Percentiles rank a stretch among this genome's conserved stretches.
Conservation (phyloP, 129 eudicot species). For the Dittrichia graveolens region DNA sequence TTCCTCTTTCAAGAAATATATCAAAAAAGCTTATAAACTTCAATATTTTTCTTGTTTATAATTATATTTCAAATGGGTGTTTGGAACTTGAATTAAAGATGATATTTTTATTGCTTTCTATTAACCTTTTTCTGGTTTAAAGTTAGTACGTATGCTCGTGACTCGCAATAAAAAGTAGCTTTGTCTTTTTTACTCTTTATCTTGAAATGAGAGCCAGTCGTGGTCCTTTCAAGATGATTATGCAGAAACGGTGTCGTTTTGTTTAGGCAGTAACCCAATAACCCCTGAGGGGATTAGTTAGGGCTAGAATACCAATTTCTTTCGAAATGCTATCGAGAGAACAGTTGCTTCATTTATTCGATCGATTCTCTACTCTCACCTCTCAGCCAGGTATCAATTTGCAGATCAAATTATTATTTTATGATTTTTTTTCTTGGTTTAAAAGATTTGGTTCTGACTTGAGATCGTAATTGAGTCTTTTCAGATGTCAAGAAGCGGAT, state of each 20-base stretch:
- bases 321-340: constrained; percentile 70
- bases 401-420: not conserved
- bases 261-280: not conserved
- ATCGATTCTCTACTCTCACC: constrained; percentile 63
- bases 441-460: not conserved
- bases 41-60: not conserved
- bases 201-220: constrained; percentile 17
- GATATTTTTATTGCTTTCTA: not conserved
- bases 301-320: constrained; percentile 8
- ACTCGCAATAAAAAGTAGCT: not conserved
- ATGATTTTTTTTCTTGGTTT: not conserved
- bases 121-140: not conserved
- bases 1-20: constrained; percentile 2
- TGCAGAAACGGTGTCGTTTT: constrained; percentile 32
- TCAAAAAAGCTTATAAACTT: not conserved
- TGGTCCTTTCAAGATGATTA: constrained; percentile 9
- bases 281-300: not conserved
- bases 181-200: not conserved
- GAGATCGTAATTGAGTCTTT: not conserved
- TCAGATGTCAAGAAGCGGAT: constrained; percentile 89
- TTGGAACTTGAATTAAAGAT: not conserved
- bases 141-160: not conserved
- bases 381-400: constrained; percentile 59
- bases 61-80: not conserved
- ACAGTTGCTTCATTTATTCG: constrained; percentile 68